Conservation (phyloP, 208 protist genomes). For the Leishmania lainsoni region DNA sequence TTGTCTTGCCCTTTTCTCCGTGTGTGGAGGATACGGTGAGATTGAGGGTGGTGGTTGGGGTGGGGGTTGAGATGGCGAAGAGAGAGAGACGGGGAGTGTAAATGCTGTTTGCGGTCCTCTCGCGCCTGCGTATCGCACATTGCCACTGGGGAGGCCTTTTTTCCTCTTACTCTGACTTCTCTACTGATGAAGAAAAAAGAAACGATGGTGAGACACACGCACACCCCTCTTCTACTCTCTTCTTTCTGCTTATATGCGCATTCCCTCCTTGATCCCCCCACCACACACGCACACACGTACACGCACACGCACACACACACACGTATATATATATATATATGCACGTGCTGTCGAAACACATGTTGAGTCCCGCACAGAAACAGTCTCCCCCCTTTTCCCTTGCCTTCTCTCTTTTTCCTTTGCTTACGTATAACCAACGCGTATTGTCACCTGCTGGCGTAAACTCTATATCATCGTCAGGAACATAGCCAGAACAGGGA, state of each 20-base stretch:
- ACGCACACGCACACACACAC: too few species aligned
- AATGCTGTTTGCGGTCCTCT: background rate
- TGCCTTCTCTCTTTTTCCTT: background rate
- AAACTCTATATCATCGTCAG: background rate
- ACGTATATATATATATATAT: background rate
- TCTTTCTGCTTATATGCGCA: background rate
- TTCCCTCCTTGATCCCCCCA: background rate
- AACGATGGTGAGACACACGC: background rate
- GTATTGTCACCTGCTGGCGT: background rate
- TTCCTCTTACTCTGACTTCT: background rate
- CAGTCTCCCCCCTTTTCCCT: background rate
- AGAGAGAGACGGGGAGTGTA: background rate
- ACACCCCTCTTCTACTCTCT: background rate
- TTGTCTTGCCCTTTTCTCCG: background rate
- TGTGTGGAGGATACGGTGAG: background rate
- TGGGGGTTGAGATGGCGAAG: background rate
- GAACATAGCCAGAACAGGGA: background rate
- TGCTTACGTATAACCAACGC: background rate
- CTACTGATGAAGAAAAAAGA: background rate
- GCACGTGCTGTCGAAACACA: background rate
- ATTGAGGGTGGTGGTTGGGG: background rate
- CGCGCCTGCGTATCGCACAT: background rate
- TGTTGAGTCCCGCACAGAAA: background rate
- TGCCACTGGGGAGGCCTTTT: background rate
- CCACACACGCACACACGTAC: too few species aligned